phyloP scores from a whole-genome alignment of 108 stramenopile species.

The Seminavis robusta region DNA sequence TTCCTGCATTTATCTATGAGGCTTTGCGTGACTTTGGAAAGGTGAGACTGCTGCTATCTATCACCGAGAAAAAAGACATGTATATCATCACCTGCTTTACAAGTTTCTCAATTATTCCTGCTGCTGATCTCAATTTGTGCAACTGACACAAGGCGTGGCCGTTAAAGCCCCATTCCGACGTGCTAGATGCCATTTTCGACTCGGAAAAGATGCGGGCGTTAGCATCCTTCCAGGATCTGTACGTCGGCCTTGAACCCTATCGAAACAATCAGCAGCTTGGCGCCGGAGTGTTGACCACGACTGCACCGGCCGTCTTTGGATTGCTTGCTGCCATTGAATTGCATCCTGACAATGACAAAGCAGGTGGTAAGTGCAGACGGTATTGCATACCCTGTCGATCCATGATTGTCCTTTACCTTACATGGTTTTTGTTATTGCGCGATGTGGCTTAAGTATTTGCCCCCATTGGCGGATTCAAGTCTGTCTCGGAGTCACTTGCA shows the following conservation, averaged over 20 bases:
- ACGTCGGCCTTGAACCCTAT: conserved; percentile 88
- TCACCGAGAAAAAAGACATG: too few relatives aligned
- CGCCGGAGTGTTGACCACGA: conserved; percentile 67
- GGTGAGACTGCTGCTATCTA: too few relatives aligned
- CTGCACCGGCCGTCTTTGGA: conserved; percentile 91
- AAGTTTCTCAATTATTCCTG: too few relatives aligned
- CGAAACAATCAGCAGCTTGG: conserved; percentile 31
- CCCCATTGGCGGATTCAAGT: conserved; percentile 81
- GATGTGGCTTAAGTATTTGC: too few relatives aligned
- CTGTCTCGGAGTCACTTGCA: conserved; percentile 62
- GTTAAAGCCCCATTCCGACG: conserved; percentile 72
- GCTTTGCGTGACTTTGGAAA: conserved; percentile 49
- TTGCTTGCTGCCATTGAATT: conserved; percentile 88
- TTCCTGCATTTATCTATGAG: conserved; percentile 65
- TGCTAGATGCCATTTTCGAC: conserved; percentile 55
- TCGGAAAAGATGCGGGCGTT: conserved; percentile 71
- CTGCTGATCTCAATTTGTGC: too few relatives aligned
- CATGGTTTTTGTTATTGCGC: too few relatives aligned
- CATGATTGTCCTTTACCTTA: too few relatives aligned
- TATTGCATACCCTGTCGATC: too few relatives aligned
- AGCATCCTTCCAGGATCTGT: conserved; percentile 91
- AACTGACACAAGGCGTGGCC: conserved; percentile 79
- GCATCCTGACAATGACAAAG: conserved; percentile 63
- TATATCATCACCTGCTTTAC: too few relatives aligned
- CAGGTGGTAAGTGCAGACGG: too few relatives aligned